Evolutionary conservation across 164 flowering plant genomes (phyloP), one percentile per base, ranked within the genome.

Genomic region (Kingdonia uniflora): DNA sequence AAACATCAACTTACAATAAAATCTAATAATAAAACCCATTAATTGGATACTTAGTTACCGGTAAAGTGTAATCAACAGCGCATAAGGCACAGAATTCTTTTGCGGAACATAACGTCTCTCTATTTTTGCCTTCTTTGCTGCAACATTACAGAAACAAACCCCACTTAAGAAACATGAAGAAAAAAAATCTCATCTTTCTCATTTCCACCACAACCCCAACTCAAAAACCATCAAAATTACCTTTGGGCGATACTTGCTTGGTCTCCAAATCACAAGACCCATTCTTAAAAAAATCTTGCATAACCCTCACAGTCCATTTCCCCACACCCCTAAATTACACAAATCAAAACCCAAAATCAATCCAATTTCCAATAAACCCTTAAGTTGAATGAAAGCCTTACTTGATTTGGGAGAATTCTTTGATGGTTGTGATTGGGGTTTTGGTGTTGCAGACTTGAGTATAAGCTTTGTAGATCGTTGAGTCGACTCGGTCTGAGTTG

Each of bases 81-180:
- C 99, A 75, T 84, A 84, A 46, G 99, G 80, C 24, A 71, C 95
- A 41, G 97, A 89, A 61, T 81, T 89, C 72, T 74, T 94, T 61
- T 87, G 81, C 1, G 99, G 99, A 19, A 89, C 25, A 63, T 94
- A 94, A 2, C 76, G 77, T 61, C 59, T 81, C 37, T 65, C 26
- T 38, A 68, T 78, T 52, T 76, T 78, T 6, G 57, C 44, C 62
- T 72, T 84, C 68, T 72, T 80, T 44, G 81, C 99, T 88, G 55
- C 14, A 67, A 63, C 17, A 15, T 45, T n/a, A 25, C 11, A 50
- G 13, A 20, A 23, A 54, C 8, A 24, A 53, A 52, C 45, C 14
- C 6, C 14, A 1, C 46, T 12, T 4, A 1, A 4, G 16, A 45
- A 19, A 20, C n/a, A 20, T 3, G 17, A 4, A 1, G 1, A 47